These are phyloP conservation scores for Gnomoniopsis sp. DNA, from an alignment of 2,329 filamentous ascomycete species.

Conservation along the genomic window DNA sequence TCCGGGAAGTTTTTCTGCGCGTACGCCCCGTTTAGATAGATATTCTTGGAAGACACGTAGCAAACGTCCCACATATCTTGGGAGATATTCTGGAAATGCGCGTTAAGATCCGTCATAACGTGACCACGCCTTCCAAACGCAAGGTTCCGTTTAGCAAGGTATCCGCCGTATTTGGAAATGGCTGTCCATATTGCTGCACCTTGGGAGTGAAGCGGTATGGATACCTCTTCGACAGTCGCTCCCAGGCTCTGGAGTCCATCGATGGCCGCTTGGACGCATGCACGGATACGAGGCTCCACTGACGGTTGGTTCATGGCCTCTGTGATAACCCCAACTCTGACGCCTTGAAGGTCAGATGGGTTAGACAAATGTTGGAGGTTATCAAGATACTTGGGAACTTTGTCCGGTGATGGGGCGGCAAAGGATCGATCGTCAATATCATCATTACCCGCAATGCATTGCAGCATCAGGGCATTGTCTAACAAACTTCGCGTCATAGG, in stretches of 20 bases:
- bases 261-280: background rate
- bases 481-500: slow-evolving; percentile 27
- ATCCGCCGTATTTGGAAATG: background rate
- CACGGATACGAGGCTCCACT: background rate
- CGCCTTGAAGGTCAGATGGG: background rate
- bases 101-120: background rate
- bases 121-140: background rate
- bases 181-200: background rate
- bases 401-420: slow-evolving; percentile 20
- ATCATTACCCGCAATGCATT: slow-evolving; percentile 29
- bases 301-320: background rate
- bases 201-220: background rate
- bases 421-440: slow-evolving; percentile 31
- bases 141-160: background rate
- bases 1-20: slow-evolving; percentile 31
- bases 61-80: background rate
- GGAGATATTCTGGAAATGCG: background rate
- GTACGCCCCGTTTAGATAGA: slow-evolving; percentile 33
- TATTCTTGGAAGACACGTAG: background rate
- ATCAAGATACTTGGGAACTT: slow-evolving; percentile 17
- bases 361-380: background rate
- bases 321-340: background rate
- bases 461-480: slow-evolving; percentile 29
- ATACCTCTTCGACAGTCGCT: background rate
- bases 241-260: background rate